phyloP scores from a whole-genome alignment of 768 basidiomycete species.

The Russula vinacea region DNA sequence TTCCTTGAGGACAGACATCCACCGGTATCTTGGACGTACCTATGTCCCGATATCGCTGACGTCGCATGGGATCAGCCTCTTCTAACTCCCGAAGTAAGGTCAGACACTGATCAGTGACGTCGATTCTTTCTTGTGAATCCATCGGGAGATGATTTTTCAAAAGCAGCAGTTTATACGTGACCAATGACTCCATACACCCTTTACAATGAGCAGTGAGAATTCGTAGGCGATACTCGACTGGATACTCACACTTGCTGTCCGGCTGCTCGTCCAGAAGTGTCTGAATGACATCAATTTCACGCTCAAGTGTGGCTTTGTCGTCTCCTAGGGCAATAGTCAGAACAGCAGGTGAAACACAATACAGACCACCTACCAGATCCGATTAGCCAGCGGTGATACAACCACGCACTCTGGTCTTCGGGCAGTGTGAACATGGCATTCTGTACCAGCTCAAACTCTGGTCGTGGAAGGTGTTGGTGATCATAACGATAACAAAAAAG shows the following conservation, averaged over 20 bases:
- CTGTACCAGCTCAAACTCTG: conserved; percentile 89
- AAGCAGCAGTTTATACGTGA: conserved; percentile 76
- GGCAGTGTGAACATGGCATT: conserved; percentile 98
- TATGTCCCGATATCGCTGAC: conserved; percentile 64
- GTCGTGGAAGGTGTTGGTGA: not conserved
- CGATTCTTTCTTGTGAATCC: conserved; percentile 35
- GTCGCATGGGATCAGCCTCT: conserved; percentile 62
- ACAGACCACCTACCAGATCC: conserved; percentile 55
- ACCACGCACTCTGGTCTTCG: conserved; percentile 94
- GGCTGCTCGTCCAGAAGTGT: conserved; percentile 86
- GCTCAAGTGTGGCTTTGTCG: conserved; percentile 52
- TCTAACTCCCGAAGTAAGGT: conserved; percentile 55
- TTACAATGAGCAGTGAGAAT: conserved; percentile 7
- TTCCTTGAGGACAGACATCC: not conserved
- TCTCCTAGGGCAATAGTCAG: conserved; percentile 45
- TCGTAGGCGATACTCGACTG: not conserved
- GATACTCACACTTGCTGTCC: conserved; percentile 80
- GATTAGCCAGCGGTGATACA: conserved; percentile 97
- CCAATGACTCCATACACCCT: conserved; percentile 96
- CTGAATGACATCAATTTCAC: conserved; percentile 76
- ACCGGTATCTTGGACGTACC: conserved; percentile 39
- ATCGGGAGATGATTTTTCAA: conserved; percentile 45
- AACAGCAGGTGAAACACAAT: too few species aligned
- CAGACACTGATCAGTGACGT: conserved; percentile 45
- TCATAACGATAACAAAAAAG: not conserved